Conservation (phyloP, 352 stramenopile genomes). For the Globisporangium nunn region DNA sequence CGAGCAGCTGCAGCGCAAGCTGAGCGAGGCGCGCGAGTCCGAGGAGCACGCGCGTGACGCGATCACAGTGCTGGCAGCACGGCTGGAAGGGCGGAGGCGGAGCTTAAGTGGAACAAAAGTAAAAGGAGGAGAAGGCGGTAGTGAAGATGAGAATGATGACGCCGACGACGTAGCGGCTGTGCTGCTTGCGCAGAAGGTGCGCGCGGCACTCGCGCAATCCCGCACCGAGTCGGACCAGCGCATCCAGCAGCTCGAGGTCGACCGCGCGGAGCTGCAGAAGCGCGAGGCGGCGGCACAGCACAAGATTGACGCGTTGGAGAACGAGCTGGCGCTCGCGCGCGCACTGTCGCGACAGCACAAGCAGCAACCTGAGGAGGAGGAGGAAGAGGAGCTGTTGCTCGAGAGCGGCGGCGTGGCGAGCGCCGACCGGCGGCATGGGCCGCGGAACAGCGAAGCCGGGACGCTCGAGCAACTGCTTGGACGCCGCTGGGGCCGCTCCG, state of each 20-base stretch:
- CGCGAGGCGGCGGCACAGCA: constrained; percentile 3
- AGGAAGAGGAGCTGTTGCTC: constrained; percentile 7
- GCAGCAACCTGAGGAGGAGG: not conserved
- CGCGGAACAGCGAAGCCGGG: too few species aligned
- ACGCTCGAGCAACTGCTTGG: not conserved
- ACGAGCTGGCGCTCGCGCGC: constrained; percentile 3
- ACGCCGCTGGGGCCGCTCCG: not conserved
- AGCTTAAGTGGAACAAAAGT: not conserved
- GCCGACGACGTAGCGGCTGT: too few species aligned
- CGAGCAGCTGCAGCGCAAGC: not conserved
- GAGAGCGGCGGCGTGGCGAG: constrained; percentile 3
- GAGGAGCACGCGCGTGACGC: not conserved
- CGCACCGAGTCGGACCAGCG: constrained; percentile 18
- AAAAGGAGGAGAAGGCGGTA: not conserved
- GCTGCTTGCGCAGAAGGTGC: not conserved
- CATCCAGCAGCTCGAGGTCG: constrained; percentile 29
- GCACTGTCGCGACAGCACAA: constrained; percentile 5
- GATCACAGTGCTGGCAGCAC: not conserved
- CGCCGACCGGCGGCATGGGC: not conserved
- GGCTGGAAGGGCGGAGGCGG: not conserved
- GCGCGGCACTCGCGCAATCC: not conserved
- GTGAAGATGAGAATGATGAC: not conserved
- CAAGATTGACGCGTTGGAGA: constrained; percentile 1
- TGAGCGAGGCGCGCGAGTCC: not conserved
- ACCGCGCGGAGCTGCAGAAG: constrained; percentile 6